Percentiles rank a stretch among this genome's conserved stretches.
These are phyloP conservation scores for Geotrichum bryndzae DNA, from an alignment of 1,139 yeast species.

Conservation along the genomic window DNA sequence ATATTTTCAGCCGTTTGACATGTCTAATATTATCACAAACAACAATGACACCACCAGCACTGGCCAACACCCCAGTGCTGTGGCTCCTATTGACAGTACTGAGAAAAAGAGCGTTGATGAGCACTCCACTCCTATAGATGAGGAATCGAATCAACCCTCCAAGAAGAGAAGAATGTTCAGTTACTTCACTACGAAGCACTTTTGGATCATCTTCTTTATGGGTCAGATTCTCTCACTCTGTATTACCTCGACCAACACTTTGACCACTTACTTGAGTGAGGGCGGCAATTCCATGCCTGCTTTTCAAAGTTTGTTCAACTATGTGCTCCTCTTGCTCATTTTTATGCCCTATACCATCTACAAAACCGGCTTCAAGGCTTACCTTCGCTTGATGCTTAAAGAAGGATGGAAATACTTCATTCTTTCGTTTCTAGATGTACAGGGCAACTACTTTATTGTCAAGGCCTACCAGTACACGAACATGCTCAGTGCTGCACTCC, in stretches of 20 bases:
- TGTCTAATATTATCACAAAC: not conserved
- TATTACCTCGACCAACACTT: conserved; percentile 41
- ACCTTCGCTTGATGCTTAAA: conserved; percentile 27
- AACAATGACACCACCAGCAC: not conserved
- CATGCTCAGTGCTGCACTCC: conserved; percentile 39
- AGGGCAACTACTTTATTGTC: conserved; percentile 43
- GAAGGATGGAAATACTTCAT: conserved; percentile 42
- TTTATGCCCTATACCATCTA: conserved; percentile 40
- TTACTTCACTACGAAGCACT: conserved; percentile 34
- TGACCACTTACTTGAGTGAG: conserved; percentile 38
- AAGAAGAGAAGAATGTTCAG: conserved; percentile 24
- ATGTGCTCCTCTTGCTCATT: conserved; percentile 35
- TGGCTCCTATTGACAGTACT: not conserved
- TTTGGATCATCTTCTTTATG: conserved; percentile 39
- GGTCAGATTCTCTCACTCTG: conserved; percentile 41
- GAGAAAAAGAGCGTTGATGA: not conserved
- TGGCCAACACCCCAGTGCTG: not conserved
- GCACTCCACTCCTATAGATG: not conserved
- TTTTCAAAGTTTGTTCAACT: conserved; percentile 41
- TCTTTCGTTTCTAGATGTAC: conserved; percentile 33
- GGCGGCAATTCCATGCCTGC: conserved; percentile 41
- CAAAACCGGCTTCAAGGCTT: conserved; percentile 36
- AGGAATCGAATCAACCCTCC: not conserved
- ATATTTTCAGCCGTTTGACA: not conserved
- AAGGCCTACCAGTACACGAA: conserved; percentile 42